These are phyloP conservation scores for Angomonas desouzai DNA, from an alignment of 208 protist genomes.

Conservation along the genomic window DNA sequence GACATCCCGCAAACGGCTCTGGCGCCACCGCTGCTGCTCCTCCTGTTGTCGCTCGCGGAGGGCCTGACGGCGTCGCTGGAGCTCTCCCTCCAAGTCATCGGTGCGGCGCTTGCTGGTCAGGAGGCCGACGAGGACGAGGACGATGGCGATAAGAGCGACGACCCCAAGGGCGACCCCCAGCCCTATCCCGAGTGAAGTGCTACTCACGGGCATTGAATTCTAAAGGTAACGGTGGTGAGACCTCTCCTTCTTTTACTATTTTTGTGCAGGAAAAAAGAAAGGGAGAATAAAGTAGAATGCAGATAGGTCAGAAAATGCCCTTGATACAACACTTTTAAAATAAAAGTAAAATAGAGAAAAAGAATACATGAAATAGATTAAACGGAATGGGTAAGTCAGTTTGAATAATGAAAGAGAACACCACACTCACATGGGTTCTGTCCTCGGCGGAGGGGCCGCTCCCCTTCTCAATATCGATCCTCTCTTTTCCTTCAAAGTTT, in stretches of 20 bases:
- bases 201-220: too few species aligned
- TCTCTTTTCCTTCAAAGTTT: not conserved
- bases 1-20: conserved; percentile 40
- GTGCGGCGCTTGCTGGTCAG: not conserved
- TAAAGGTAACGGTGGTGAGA: too few species aligned
- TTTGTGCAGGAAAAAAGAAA: conserved; percentile 10
- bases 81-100: conserved; percentile 9
- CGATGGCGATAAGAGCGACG: conserved; percentile 12
- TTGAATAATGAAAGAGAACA: too few species aligned
- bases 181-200: conserved; percentile 8
- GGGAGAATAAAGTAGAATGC: not conserved
- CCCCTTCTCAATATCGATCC: too few species aligned
- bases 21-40: conserved; percentile 40
- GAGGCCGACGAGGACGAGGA: conserved; percentile 11
- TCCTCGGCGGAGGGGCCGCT: too few species aligned
- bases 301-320: too few species aligned
- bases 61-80: conserved; percentile 19
- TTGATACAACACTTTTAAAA: too few species aligned
- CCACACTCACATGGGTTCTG: too few species aligned
- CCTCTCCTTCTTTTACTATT: not conserved
- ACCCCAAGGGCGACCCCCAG: conserved; percentile 14
- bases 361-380: too few species aligned
- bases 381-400: too few species aligned
- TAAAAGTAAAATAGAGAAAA: too few species aligned
- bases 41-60: conserved; percentile 15